phyloP scores from a whole-genome alignment of 805 yeast species.

The Candida taoyuanica region DNA sequence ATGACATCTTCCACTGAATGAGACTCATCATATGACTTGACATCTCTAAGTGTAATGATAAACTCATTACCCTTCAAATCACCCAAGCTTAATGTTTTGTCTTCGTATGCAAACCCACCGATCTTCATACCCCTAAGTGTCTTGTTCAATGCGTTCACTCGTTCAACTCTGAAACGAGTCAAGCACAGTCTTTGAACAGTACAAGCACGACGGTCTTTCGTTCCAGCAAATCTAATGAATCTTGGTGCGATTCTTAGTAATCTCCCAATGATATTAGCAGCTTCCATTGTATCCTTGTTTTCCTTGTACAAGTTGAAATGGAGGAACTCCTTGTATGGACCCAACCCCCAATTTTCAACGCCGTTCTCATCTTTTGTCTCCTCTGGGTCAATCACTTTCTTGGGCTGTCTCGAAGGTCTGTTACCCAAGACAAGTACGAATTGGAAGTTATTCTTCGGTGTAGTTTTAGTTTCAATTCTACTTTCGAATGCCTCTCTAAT shows the following conservation, averaged over 20 bases:
- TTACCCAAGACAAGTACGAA: slow-evolving; percentile 44
- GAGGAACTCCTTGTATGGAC: slow-evolving; percentile 61
- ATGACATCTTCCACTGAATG: slow-evolving; percentile 43
- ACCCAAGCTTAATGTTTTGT: slow-evolving; percentile 64
- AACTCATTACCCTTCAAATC: slow-evolving; percentile 89
- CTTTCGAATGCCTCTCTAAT: slow-evolving; percentile 70
- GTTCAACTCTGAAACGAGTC: slow-evolving; percentile 61
- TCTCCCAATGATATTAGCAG: slow-evolving; percentile 68
- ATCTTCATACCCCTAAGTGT: slow-evolving; percentile 72
- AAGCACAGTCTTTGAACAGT: slow-evolving; percentile 82
- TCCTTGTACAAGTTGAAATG: slow-evolving; percentile 86
- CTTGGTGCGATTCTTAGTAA: slow-evolving; percentile 72
- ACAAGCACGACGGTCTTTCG: slow-evolving; percentile 94
- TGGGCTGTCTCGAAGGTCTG: slow-evolving; percentile 24
- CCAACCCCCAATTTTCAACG: slow-evolving; percentile 65
- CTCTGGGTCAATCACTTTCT: slow-evolving; percentile 27
- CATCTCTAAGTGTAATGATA: slow-evolving; percentile 76
- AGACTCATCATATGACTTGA: slow-evolving; percentile 34
- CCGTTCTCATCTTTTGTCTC: slow-evolving; percentile 41
- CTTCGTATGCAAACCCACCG: slow-evolving; percentile 73
- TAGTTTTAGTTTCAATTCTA: slow-evolving; percentile 74
- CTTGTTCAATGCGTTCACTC: slow-evolving; percentile 72
- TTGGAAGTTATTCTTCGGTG: slow-evolving; percentile 59
- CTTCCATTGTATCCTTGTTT: slow-evolving; percentile 97
- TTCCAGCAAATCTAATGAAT: slow-evolving; percentile 80